phyloP scores from a whole-genome alignment of 179 eudicot genomes.

The Beta macrorhiza region DNA sequence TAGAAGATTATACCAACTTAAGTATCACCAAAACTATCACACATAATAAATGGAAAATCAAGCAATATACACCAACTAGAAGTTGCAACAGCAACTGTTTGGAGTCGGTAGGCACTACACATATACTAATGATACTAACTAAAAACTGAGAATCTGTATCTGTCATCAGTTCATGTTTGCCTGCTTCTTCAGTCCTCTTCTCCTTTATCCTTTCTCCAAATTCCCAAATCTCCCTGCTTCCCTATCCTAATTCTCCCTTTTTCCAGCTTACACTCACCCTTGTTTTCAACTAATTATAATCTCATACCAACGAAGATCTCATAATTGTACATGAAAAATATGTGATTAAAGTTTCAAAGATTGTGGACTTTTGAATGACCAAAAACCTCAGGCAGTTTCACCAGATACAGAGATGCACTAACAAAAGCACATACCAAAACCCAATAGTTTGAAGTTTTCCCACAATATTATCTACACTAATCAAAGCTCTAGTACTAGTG shows the following conservation, averaged over 20 bases:
- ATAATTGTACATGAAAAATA: background rate
- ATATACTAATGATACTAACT: too few relatives aligned
- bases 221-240: background rate
- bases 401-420: background rate
- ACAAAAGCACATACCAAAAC: background rate
- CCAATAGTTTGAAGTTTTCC: background rate
- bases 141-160: background rate
- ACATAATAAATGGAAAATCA: too few relatives aligned
- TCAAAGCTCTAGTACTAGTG: background rate
- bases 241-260: background rate
- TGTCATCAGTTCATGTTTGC: background rate
- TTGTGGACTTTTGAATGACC: too few relatives aligned
- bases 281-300: background rate
- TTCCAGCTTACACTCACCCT: background rate
- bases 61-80: too few relatives aligned
- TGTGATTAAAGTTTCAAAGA: too few relatives aligned
- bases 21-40: background rate
- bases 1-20: background rate
- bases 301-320: background rate
- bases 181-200: background rate
- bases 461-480: background rate
- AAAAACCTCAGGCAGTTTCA: too few relatives aligned
- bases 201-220: background rate
- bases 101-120: too few relatives aligned
- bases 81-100: too few relatives aligned